These are phyloP conservation scores for Phytophthora rubi DNA, from an alignment of 352 stramenopile species.

Conservation along the genomic window DNA sequence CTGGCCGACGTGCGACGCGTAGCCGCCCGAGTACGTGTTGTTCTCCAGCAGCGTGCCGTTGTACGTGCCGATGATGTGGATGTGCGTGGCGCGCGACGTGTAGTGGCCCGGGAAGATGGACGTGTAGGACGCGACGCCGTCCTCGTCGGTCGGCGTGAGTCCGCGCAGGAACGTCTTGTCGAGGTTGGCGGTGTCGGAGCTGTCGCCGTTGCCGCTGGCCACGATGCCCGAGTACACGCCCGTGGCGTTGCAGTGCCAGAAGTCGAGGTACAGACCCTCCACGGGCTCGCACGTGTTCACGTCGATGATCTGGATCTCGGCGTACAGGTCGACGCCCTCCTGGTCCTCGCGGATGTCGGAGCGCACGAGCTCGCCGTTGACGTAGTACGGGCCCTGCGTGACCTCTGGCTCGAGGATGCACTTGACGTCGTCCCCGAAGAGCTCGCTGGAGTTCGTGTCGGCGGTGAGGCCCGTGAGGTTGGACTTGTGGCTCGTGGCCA, in stretches of 20 bases:
- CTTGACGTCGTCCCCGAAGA: conserved; percentile 32
- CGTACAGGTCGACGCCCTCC: conserved; percentile 30
- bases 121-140: conserved; percentile 24
- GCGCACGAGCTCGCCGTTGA: conserved; percentile 31
- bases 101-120: conserved; percentile 34
- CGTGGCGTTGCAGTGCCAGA: conserved; percentile 39
- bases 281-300: conserved; percentile 37
- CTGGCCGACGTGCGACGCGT: conserved; percentile 27
- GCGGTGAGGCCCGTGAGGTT: conserved; percentile 24
- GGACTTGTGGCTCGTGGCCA: conserved; percentile 28
- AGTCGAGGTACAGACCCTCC: conserved; percentile 29
- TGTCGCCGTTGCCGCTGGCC: conserved; percentile 31
- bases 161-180: conserved; percentile 30
- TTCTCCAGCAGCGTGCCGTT: conserved; percentile 35
- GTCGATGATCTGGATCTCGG: conserved; percentile 37
- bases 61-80: conserved; percentile 33
- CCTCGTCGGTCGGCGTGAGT: conserved; percentile 25
- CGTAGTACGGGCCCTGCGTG: conserved; percentile 35
- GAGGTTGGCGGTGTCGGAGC: conserved; percentile 25
- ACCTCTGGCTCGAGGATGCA: conserved; percentile 35
- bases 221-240: conserved; percentile 37
- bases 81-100: conserved; percentile 31
- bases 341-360: conserved; percentile 29
- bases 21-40: conserved; percentile 31
- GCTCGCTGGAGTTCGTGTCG: conserved; percentile 18